Evolutionary conservation across 306 rosid species (phyloP).

Genomic region (Prunus mume): DNA sequence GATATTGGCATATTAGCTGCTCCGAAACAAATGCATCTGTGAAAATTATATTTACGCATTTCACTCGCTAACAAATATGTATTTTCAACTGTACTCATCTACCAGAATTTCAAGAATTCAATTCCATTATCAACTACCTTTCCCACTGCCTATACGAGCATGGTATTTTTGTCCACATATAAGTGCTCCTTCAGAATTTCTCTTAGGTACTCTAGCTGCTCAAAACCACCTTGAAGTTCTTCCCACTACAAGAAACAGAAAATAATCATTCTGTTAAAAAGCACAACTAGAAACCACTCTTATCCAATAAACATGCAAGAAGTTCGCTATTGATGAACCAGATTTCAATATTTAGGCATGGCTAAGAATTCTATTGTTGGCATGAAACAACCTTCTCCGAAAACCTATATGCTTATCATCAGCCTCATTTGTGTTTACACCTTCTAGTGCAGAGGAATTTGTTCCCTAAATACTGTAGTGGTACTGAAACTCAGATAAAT

Average conservation of each 20-base stretch:
- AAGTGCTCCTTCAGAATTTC: constrained; percentile 53
- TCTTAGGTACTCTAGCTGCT: constrained; percentile 68
- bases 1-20: background rate
- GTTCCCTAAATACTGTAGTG: background rate
- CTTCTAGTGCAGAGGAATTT: background rate
- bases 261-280: background rate
- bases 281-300: background rate
- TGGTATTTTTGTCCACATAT: constrained; percentile 10
- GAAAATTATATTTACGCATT: background rate
- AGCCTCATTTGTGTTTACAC: background rate
- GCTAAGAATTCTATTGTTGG: background rate
- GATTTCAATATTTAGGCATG: background rate
- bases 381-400: background rate
- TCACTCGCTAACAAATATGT: background rate
- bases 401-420: background rate
- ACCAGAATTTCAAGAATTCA: background rate
- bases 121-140: background rate
- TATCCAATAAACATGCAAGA: background rate
- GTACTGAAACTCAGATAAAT: background rate
- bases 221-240: constrained; percentile 64
- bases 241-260: constrained; percentile 66
- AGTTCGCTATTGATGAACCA: background rate
- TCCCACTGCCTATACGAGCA: background rate
- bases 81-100: background rate
- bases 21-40: background rate